These are phyloP conservation scores for Pezicula radicicola DNA, from an alignment of 2,329 filamentous ascomycete species.

Conservation along the genomic window DNA sequence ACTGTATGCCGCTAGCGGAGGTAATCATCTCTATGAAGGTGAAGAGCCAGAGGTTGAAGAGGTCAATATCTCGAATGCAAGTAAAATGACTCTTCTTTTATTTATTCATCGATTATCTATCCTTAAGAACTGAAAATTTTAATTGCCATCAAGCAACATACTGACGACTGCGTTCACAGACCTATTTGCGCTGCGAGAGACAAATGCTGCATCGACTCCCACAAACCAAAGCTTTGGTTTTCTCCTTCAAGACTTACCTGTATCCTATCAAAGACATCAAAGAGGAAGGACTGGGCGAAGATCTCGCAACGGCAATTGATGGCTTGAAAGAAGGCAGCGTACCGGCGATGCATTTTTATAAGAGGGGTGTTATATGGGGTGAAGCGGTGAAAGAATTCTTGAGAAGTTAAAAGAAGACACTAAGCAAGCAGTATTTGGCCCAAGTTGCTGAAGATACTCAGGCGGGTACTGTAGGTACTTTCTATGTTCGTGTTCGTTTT, in stretches of 20 bases:
- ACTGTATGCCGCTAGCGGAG: constrained; percentile 34
- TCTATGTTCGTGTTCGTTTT: too few relatives aligned
- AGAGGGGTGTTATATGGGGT: constrained; percentile 35
- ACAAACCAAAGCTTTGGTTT: constrained; percentile 49
- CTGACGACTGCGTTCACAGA: constrained; percentile 21
- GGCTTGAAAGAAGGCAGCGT: constrained; percentile 54
- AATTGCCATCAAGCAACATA: neutral
- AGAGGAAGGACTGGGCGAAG: constrained; percentile 50
- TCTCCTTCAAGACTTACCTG: constrained; percentile 61
- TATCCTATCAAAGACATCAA: constrained; percentile 54
- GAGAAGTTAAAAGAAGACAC: constrained; percentile 9
- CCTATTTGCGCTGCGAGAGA: constrained; percentile 51
- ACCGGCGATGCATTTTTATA: constrained; percentile 57
- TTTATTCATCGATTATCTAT: neutral
- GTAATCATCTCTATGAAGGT: constrained; percentile 40
- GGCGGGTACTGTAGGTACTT: neutral
- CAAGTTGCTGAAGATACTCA: neutral
- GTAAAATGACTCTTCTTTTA: constrained; percentile 4
- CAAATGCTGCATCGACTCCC: constrained; percentile 61
- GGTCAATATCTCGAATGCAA: constrained; percentile 41
- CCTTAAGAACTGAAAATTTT: neutral
- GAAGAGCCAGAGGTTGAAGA: constrained; percentile 31
- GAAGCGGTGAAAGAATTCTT: constrained; percentile 24
- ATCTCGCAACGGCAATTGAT: constrained; percentile 54
- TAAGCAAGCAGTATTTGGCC: neutral